Percentiles rank a stretch among this genome's conserved stretches.
Conservation (phyloP, 208 protist species). For the Wallacemonas sp. region DNA sequence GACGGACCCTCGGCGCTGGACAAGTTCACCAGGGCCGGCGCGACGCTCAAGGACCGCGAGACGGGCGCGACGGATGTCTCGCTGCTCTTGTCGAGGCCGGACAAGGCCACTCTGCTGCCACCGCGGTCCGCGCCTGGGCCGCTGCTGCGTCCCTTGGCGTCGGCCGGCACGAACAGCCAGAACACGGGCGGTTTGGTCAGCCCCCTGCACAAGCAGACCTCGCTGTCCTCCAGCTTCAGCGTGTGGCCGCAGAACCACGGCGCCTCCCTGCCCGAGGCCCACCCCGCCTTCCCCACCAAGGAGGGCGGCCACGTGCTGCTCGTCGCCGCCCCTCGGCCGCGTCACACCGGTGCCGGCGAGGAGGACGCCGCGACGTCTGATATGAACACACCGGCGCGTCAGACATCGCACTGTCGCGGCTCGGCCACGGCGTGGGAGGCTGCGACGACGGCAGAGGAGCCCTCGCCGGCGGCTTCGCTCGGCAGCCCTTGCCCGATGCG, state of each 20-base stretch:
- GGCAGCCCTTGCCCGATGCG: neutral
- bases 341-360: neutral
- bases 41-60: neutral
- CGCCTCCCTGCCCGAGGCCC: neutral
- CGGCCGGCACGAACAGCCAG: neutral
- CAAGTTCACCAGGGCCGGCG: conserved; percentile 25
- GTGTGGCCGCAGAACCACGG: neutral
- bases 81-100: neutral
- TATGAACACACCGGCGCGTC: no score
- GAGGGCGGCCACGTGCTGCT: conserved; percentile 16
- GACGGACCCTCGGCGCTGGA: neutral
- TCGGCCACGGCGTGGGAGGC: no score
- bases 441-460: neutral
- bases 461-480: neutral
- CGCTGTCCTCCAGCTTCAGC: conserved; percentile 1
- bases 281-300: conserved; percentile 11
- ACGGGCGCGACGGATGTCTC: conserved; percentile 1
- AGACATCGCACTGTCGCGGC: no score
- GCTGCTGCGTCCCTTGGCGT: conserved; percentile 15
- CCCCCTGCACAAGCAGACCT: neutral
- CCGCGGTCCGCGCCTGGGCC: conserved; percentile 7
- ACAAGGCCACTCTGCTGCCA: conserved; percentile 13
- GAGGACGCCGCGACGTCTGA: neutral
- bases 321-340: conserved; percentile 4
- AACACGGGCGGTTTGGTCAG: neutral